phyloP scores from a whole-genome alignment of 306 rosid species.

The Luffa aegyptiaca region DNA sequence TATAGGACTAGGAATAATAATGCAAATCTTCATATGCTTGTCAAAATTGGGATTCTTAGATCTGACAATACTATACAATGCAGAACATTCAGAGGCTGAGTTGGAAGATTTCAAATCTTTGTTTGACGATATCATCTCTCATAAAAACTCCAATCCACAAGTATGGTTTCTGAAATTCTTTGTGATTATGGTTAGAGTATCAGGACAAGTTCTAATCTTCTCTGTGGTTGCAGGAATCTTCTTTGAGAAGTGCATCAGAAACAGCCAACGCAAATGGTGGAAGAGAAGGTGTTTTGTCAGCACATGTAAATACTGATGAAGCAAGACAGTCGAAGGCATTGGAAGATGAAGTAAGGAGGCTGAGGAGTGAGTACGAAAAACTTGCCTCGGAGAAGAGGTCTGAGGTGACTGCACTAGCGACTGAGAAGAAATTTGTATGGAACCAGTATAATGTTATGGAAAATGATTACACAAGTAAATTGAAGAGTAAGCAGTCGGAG shows the following conservation, averaged over 20 bases:
- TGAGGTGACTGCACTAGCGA: slow-evolving; percentile 43
- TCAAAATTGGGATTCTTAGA: background rate
- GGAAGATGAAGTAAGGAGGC: slow-evolving; percentile 35
- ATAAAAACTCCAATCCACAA: slow-evolving; percentile 22
- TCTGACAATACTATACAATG: background rate
- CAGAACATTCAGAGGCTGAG: slow-evolving; percentile 53
- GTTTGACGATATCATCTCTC: slow-evolving; percentile 32
- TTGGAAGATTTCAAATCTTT: slow-evolving; percentile 49
- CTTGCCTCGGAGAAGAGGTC: slow-evolving; percentile 41
- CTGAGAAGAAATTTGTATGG: slow-evolving; percentile 14
- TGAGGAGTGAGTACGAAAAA: slow-evolving; percentile 46
- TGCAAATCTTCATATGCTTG: background rate
- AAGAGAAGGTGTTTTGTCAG: background rate
- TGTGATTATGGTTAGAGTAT: background rate
- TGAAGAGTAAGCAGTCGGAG: slow-evolving; percentile 23
- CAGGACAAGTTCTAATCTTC: slow-evolving; percentile 20
- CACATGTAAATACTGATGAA: background rate
- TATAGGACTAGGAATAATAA: background rate
- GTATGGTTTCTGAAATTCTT: slow-evolving; percentile 25
- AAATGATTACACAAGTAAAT: background rate
- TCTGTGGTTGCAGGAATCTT: slow-evolving; percentile 25
- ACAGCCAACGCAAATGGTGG: slow-evolving; percentile 19
- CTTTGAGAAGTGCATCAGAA: slow-evolving; percentile 15
- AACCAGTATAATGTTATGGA: background rate
- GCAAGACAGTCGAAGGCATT: slow-evolving; percentile 10